phyloP scores from a whole-genome alignment of 495 filamentous ascomycete species.

The Penicillium argentinense region DNA sequence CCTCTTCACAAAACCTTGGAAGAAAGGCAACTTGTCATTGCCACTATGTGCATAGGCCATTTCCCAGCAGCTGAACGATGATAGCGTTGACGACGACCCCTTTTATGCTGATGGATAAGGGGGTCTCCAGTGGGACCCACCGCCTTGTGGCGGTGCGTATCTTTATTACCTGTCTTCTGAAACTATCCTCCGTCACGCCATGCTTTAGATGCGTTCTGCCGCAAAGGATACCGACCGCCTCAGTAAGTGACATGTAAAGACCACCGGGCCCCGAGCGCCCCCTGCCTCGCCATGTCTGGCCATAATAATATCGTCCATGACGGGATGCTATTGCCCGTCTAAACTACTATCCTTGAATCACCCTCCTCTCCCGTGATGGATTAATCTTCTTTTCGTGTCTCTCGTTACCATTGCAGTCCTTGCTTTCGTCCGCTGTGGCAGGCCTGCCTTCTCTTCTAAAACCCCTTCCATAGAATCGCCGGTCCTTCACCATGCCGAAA shows the following conservation, averaged over 20 bases:
- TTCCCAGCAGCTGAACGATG: no score
- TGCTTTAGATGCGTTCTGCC: conserved; percentile 5
- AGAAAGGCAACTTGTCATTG: no score
- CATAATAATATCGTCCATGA: conserved; percentile 26
- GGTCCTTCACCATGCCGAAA: conserved; percentile 46
- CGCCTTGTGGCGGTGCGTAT: conserved; percentile 29
- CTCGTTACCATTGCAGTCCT: conserved; percentile 16
- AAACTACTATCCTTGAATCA: conserved; percentile 6
- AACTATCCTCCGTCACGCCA: not conserved
- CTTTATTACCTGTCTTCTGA: conserved; percentile 12
- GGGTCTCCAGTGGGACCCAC: conserved; percentile 15
- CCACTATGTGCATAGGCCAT: no score
- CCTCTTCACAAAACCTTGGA: no score
- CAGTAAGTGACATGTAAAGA: conserved; percentile 20
- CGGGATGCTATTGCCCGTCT: conserved; percentile 18
- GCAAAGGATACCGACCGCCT: conserved; percentile 5
- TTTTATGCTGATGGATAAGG: conserved; percentile 22
- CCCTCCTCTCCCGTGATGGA: conserved; percentile 21
- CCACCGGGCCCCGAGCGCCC: conserved; percentile 13
- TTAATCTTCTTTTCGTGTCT: conserved; percentile 17
- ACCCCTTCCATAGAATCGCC: conserved; percentile 15
- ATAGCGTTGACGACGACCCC: no score
- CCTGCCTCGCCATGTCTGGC: conserved; percentile 12
- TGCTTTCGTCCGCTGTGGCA: conserved; percentile 11
- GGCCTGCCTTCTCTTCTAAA: conserved; percentile 6